Base-by-base conservation (phyloP, 164 flowering plant species). In the Piper betle region DNA sequence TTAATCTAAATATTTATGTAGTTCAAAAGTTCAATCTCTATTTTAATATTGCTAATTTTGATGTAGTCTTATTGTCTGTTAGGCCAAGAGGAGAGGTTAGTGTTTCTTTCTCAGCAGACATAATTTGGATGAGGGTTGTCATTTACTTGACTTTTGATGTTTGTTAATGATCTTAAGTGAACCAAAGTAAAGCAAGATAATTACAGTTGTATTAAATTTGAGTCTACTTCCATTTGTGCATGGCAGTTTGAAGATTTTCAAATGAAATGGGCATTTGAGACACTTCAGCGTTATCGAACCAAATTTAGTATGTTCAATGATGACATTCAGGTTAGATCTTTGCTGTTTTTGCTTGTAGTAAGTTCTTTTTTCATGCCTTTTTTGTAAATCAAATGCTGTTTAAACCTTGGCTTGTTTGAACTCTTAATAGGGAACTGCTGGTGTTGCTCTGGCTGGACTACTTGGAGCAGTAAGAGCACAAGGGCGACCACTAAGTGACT, bases 231-330 rank as follows among this genome's bases (percentile, higher is more conserved):
- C 50, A 8, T 25, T 25, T 46, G 50, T 12, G 15, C 50, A 10
- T 33, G 9, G 52, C 83, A 94, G 99, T 94, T 94, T 75, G 99
- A 94, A 70, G 97, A 94, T 75, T 94, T 94, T 70, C 99, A 94
- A 84, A 81, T 88, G 89, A 94, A 94, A 74, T 94, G 99, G 99
- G 99, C 99, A 39, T 94, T 94, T 83, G 97, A 94, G 76, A 94
- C 99, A 55, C 78, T 94, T 68, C 75, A 82, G 55, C 83, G 97
- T 2, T 94, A 91, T 73, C 95, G 95, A 63, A 81, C 75, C 64
- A 82, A 68, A 76, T 88, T 86, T 75, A 84, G 97, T 80, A 91
- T 88, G 99, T 94, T 94, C 69, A 94, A 94, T 80, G 99, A 91
- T 85, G 99, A 94, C 69, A 77, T 94, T 68, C 99, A 94, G 90